phyloP scores from a whole-genome alignment of 345 rosid genomes.

The Murraya koenigii region DNA sequence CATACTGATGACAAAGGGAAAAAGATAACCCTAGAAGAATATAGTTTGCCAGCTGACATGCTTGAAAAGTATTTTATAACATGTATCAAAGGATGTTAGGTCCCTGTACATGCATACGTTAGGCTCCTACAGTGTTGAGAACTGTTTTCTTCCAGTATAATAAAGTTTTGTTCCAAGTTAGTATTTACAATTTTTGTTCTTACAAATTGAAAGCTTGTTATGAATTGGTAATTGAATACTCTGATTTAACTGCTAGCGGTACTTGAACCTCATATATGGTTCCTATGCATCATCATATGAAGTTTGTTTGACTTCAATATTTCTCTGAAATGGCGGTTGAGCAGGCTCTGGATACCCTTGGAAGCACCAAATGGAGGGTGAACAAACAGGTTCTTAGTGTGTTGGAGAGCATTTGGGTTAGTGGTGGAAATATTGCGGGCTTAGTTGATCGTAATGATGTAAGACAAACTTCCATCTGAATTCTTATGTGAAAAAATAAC shows the following conservation, averaged over 20 bases:
- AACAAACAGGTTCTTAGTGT: slow-evolving; percentile 72
- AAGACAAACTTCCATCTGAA: slow-evolving; percentile 29
- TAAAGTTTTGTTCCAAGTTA: not conserved
- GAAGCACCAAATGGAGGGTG: slow-evolving; percentile 93
- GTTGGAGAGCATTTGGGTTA: slow-evolving; percentile 83
- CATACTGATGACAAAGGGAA: not conserved
- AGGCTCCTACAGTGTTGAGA: not conserved
- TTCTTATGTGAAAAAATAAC: slow-evolving; percentile 6
- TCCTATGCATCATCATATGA: not conserved
- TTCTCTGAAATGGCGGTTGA: slow-evolving; percentile 2
- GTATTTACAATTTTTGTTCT: not conserved
- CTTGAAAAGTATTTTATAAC: not conserved
- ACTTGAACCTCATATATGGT: slow-evolving; percentile 1
- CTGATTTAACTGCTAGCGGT: slow-evolving; percentile 7
- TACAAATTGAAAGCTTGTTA: not conserved
- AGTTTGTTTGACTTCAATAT: slow-evolving; percentile 8
- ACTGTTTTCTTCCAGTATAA: not conserved
- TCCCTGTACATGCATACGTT: not conserved
- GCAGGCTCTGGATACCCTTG: slow-evolving; percentile 95
- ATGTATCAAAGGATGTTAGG: not conserved
- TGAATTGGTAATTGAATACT: not conserved
- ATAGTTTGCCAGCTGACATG: not conserved
- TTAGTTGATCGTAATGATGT: slow-evolving; percentile 88
- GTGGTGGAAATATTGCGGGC: slow-evolving; percentile 85
- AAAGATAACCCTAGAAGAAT: not conserved